phyloP scores from a whole-genome alignment of 495 filamentous ascomycete genomes.

The Hypoxylon perforatum region DNA sequence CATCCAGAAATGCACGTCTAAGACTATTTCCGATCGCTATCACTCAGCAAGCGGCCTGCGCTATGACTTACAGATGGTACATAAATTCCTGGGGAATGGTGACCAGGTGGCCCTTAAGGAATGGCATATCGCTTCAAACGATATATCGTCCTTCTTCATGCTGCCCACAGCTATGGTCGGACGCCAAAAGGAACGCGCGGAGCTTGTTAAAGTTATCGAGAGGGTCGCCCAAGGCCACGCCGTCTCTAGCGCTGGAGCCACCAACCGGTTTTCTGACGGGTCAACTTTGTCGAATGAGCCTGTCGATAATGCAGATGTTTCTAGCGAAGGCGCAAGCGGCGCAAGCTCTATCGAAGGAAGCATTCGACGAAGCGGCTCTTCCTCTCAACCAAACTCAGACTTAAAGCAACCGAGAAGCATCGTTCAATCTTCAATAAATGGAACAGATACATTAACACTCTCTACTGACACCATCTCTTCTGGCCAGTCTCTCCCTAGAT shows the following conservation, averaged over 20 bases:
- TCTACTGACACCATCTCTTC: slow-evolving; percentile 52
- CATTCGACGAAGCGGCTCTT: slow-evolving; percentile 49
- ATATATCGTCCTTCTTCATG: slow-evolving; percentile 88
- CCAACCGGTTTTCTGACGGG: slow-evolving; percentile 59
- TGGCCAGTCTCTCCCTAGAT: slow-evolving; percentile 46
- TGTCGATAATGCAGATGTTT: slow-evolving; percentile 62
- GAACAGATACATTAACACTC: slow-evolving; percentile 44
- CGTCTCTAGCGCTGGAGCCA: slow-evolving; percentile 56
- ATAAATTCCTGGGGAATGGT: slow-evolving; percentile 78
- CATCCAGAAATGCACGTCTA: slow-evolving; percentile 90
- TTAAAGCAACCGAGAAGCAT: slow-evolving; percentile 53
- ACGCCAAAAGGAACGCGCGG: slow-evolving; percentile 73
- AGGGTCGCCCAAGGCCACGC: slow-evolving; percentile 71
- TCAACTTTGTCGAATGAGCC: slow-evolving; percentile 68
- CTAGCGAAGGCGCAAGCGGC: slow-evolving; percentile 61
- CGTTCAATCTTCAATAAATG: slow-evolving; percentile 45
- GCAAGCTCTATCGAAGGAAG: slow-evolving; percentile 59
- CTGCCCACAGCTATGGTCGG: slow-evolving; percentile 84
- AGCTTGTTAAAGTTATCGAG: slow-evolving; percentile 77
- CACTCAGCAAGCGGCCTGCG: slow-evolving; percentile 84
- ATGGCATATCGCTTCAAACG: slow-evolving; percentile 77
- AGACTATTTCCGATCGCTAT: slow-evolving; percentile 84
- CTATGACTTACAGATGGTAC: slow-evolving; percentile 76
- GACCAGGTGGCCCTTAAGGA: slow-evolving; percentile 73
- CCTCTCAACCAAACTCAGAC: slow-evolving; percentile 63